Base-by-base conservation (phyloP, 2,329 filamentous ascomycete genomes). In the Alternaria brassicicola region DNA sequence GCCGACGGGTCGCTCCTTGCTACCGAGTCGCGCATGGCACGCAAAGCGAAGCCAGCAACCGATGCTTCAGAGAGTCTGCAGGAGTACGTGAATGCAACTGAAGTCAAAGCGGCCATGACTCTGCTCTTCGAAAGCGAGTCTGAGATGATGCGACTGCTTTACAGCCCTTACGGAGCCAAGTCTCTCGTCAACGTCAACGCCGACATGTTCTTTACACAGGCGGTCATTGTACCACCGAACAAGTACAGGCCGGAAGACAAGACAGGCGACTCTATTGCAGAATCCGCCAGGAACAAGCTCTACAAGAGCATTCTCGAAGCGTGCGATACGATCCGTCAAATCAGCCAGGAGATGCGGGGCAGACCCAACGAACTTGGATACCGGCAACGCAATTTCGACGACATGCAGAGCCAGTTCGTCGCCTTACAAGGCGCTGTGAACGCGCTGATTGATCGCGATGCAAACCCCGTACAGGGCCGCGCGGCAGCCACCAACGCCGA, bases 191-290 rank as follows among this genome's bases (percentile, higher is more conserved):
- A 80, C 17, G 81, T 92, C n/a, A 87, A 82, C 2, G 86, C 92
- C 1, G 91, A 97, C 66, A 97, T 98, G 88, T 98, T 99, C 79
- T 99, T 99, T 79, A 83, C 98, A 55, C 88, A 90, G 55, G 89
- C 88, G 33, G 82, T 99, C 51, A 82, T 98, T 13, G 92, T 99
- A 0, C 93, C 96, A 2, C 95, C 95, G 2, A 99, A 97, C 75
- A 90, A 89, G 68, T 99, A 90, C 76, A 88, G 95, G 38, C 93
- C 95, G 12, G 92, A 96, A 75, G 92, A 93, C 9, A 86, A 88
- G 59, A 93, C 91, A 28, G 92, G 92, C 33, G 88, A 89, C 41
- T 88, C 93, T 53, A 90, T 98, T 63, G 87, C 92, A 25, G 95
- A 99, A 76, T 89, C 92, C 3, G 88, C 93, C 68, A 91, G 96